Base-by-base conservation (phyloP, 495 filamentous ascomycete species). In the Pyrenula massariospora region DNA sequence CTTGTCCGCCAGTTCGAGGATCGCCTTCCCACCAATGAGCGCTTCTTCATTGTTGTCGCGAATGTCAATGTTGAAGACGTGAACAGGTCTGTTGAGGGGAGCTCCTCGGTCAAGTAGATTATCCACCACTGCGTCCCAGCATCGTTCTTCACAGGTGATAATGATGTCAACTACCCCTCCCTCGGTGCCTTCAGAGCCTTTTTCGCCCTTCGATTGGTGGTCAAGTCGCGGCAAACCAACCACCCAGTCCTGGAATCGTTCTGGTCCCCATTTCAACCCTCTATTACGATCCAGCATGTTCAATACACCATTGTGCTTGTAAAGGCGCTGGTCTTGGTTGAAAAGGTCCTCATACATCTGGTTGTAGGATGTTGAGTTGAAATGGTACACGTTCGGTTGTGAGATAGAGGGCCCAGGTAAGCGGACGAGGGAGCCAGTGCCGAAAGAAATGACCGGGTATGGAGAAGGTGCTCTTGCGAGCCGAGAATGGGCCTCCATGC, bases 21-120 rank as follows among this genome's bases (percentile, higher is more conserved):
- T 99, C 3, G 88, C 94, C 58, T 82, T 85, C 11, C 94, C 94
- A 10, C 93, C 94, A 2, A 96, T 78, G 12, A 90, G 75, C 0
- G 94, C 94, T 63, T 99, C 94, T 64, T 97, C 90, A 66, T 97
- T 92, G 63, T 97, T 99, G 72, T 99, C 94, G 68, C 86, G 92
- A 66, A 99, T 97, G 68, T 96, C 93, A 53, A 99, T 85, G 65
- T 96, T 97, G 73, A 99, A 90, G 56, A 99, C 86, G 66, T 99
- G 93, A 10, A 99, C 91, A 0, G 92, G 90, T 10, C 88, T 77
- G 70, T 97, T 97, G 22, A 97, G 75, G 3, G 83, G 80, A 0
- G 84, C 81, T 11, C 91, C 91, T 59, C 94, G 81, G 59, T 83
- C 88, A 48, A 91, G 80, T 53, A 99, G 74, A 65, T 99, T 91